Evolutionary conservation across 2,329 filamentous ascomycete genomes (phyloP).

Genomic region (Chrysoporthe austroafricana): DNA sequence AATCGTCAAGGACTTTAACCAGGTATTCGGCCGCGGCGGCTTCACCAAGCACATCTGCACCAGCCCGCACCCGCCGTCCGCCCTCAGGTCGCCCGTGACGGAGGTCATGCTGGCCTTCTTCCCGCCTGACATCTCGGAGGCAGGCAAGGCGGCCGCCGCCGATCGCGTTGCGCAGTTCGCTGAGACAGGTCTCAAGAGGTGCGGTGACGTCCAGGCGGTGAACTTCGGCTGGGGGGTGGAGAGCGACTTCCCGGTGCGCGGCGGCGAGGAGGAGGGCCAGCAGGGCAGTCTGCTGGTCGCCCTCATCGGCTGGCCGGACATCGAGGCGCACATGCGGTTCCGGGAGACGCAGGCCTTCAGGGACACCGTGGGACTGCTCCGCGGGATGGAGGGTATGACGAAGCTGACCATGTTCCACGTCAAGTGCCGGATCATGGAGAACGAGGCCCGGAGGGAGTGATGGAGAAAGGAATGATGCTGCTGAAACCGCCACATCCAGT

Average conservation of each 20-base stretch:
- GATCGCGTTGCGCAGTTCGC: conserved; percentile 15
- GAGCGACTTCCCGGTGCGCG: conserved; percentile 36
- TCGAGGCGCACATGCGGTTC: conserved; percentile 43
- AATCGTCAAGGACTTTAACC: conserved; percentile 30
- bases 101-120: conserved; percentile 30
- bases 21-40: conserved; percentile 29
- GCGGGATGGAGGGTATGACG: conserved; percentile 32
- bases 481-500: too few species aligned
- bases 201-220: conserved; percentile 24
- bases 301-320: conserved; percentile 44
- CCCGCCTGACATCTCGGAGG: conserved; percentile 16
- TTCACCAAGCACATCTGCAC: conserved; percentile 33
- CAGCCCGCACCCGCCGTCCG: conserved; percentile 22
- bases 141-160: conserved; percentile 10
- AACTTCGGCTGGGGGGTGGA: conserved; percentile 39
- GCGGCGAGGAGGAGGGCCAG: conserved; percentile 36
- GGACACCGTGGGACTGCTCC: conserved; percentile 36
- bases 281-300: conserved; percentile 34
- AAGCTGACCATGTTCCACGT: conserved; percentile 32
- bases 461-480: not conserved
- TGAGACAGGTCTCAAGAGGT: conserved; percentile 26
- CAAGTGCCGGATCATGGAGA: conserved; percentile 22
- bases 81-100: conserved; percentile 29
- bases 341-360: conserved; percentile 41
- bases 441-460: conserved; percentile 16